A percentile compares a stretch with the other conserved stretches of the same genome.
These are phyloP conservation scores for Fusarium albosuccineum DNA, from an alignment of 2,329 filamentous ascomycete genomes.

Conservation along the genomic window DNA sequence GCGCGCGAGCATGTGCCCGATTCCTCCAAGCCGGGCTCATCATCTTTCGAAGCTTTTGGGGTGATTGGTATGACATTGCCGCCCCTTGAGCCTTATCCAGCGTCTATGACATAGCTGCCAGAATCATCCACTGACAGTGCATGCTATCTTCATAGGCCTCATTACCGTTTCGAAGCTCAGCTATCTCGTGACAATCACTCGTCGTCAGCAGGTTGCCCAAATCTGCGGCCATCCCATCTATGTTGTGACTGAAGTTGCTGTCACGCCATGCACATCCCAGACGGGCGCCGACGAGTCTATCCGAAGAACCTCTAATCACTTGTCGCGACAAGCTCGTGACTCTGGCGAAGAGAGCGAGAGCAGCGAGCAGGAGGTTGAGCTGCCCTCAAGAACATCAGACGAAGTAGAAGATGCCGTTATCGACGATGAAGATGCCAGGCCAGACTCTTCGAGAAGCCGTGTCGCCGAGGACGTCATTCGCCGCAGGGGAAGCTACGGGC, in stretches of 20 bases:
- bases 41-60: constrained; percentile 71
- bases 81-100: constrained; percentile 16
- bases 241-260: constrained; percentile 86
- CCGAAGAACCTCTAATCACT: constrained; percentile 64
- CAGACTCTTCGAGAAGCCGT: constrained; percentile 64
- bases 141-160: constrained; percentile 69
- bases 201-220: constrained; percentile 88
- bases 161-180: constrained; percentile 84
- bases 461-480: constrained; percentile 91
- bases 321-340: constrained; percentile 57
- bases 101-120: constrained; percentile 23
- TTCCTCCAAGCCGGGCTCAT: constrained; percentile 57
- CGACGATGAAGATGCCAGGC: constrained; percentile 50
- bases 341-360: constrained; percentile 59
- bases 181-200: constrained; percentile 89
- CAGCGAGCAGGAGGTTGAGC: constrained; percentile 61
- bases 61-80: constrained; percentile 63
- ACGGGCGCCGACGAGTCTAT: constrained; percentile 81
- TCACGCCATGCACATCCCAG: constrained; percentile 88
- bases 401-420: constrained; percentile 59
- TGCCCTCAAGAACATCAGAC: constrained; percentile 52
- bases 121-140: constrained; percentile 14
- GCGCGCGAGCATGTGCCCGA: constrained; percentile 62
- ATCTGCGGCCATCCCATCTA: constrained; percentile 87
- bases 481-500: constrained; percentile 84